phyloP scores from a whole-genome alignment of 331 rosid genomes.

The Cucumis variabilis region DNA sequence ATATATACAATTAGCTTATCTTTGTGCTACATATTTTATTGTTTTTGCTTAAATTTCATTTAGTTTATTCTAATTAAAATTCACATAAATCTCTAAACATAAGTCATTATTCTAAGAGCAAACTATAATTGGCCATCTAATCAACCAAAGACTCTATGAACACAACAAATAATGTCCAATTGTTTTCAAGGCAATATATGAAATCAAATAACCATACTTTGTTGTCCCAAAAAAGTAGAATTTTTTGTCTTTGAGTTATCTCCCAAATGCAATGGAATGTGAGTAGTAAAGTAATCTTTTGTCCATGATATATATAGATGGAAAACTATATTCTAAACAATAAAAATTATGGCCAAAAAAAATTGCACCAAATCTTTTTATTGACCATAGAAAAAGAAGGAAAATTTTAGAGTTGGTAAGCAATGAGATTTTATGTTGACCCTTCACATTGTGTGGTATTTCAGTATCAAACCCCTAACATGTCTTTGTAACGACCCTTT shows the following conservation, averaged over 20 bases:
- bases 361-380: background rate
- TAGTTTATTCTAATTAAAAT: too few relatives aligned
- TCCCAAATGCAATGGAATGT: background rate
- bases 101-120: background rate
- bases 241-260: background rate
- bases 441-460: background rate
- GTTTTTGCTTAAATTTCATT: too few relatives aligned
- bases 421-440: conserved; percentile 16
- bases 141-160: background rate
- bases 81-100: too few relatives aligned
- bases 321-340: background rate
- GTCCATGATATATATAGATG: background rate
- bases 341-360: background rate
- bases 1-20: too few relatives aligned
- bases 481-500: background rate
- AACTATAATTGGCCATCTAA: background rate
- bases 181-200: conserved; percentile 3
- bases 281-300: background rate
- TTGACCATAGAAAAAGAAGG: background rate
- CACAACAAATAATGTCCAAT: background rate
- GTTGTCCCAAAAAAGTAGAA: background rate
- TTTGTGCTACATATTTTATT: too few relatives aligned
- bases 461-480: background rate
- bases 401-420: conserved; percentile 12
- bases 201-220: background rate